These are phyloP conservation scores for Somion occarium DNA, from an alignment of 1,284 basidiomycete species.

Conservation along the genomic window DNA sequence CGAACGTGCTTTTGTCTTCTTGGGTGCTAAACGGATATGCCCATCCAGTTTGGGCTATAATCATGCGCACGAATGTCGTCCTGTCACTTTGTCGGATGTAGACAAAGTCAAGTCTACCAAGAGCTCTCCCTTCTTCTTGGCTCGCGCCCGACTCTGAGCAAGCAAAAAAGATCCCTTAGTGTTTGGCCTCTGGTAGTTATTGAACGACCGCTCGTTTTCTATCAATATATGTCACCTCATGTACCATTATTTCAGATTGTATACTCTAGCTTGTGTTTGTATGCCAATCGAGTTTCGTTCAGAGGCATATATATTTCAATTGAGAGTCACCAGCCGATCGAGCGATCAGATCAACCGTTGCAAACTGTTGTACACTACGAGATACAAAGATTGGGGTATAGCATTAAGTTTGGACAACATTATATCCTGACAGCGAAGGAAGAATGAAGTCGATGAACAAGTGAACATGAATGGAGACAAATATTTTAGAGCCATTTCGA, in stretches of 20 bases:
- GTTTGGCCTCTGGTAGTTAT: too few species aligned
- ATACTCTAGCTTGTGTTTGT: too few species aligned
- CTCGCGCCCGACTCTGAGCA: constrained; percentile 20
- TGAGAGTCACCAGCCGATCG: background rate
- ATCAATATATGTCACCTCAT: too few species aligned
- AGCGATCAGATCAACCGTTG: background rate
- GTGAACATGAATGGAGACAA: background rate
- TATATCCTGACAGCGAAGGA: background rate
- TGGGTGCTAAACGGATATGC: constrained; percentile 3
- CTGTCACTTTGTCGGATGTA: constrained; percentile 58
- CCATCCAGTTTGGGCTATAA: constrained; percentile 73
- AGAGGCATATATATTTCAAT: background rate
- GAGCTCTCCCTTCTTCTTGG: constrained; percentile 25
- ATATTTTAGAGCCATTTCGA: background rate
- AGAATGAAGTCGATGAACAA: background rate
- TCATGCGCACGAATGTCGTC: constrained; percentile 64
- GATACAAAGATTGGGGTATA: background rate
- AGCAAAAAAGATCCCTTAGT: background rate
- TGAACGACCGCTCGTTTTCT: too few species aligned
- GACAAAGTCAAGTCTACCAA: constrained; percentile 71
- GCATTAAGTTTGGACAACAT: background rate
- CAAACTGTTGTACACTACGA: background rate
- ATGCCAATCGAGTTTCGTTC: too few species aligned
- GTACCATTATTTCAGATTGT: background rate
- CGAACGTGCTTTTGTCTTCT: too few species aligned